phyloP scores from a whole-genome alignment of 2,329 filamentous ascomycete species.

The Cordyceps militaris region DNA sequence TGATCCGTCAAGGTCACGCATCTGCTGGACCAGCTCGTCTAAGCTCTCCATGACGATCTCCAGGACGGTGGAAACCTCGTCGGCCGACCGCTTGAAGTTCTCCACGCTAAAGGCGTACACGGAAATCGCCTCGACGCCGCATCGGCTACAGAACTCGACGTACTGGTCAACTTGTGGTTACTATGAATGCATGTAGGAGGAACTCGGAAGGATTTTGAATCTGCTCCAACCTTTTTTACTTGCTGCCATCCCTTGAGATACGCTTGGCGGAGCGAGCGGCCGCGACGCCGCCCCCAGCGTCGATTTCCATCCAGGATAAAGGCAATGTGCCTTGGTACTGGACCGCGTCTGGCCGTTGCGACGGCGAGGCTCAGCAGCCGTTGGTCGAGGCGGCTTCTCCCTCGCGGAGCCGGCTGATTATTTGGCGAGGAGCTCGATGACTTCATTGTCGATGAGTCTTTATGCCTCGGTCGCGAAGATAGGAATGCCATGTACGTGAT shows the following conservation, averaged over 20 bases:
- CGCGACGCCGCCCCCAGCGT: slow-evolving; percentile 73
- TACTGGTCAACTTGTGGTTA: not conserved
- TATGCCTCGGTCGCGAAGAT: too few relatives aligned
- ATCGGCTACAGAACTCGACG: slow-evolving; percentile 50
- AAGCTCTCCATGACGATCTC: slow-evolving; percentile 87
- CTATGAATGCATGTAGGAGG: slow-evolving; percentile 64
- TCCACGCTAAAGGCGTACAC: slow-evolving; percentile 94
- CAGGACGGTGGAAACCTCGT: slow-evolving; percentile 88
- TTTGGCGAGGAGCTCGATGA: not conserved
- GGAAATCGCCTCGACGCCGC: slow-evolving; percentile 81
- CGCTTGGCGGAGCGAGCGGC: slow-evolving; percentile 85
- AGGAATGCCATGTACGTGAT: too few relatives aligned
- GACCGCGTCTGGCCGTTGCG: not conserved
- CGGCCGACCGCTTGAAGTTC: slow-evolving; percentile 87
- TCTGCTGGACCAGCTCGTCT: slow-evolving; percentile 78
- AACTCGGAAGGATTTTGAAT: slow-evolving; percentile 23
- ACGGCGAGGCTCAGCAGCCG: not conserved
- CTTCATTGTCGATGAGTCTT: not conserved
- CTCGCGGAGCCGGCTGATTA: not conserved
- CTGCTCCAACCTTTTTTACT: slow-evolving; percentile 49
- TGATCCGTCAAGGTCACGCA: slow-evolving; percentile 69
- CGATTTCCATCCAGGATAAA: slow-evolving; percentile 66
- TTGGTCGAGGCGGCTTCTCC: not conserved
- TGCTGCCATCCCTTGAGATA: slow-evolving; percentile 84
- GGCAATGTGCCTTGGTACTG: not conserved